phyloP scores from a whole-genome alignment of 345 rosid species.

The Syzygium oleosum region DNA sequence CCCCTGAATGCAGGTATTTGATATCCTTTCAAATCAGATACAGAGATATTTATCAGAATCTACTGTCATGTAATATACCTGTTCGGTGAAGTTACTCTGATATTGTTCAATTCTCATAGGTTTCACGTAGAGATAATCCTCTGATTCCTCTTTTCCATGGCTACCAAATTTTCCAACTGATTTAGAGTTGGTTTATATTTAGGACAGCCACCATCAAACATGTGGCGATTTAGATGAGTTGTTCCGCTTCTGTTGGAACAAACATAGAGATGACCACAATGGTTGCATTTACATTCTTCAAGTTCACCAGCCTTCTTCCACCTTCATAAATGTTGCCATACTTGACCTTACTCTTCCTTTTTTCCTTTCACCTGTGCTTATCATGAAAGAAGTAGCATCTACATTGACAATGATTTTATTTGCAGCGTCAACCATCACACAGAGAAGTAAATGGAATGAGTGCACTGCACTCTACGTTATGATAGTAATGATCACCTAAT shows the following conservation, averaged over 20 bases:
- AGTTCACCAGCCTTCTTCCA: conserved; percentile 1
- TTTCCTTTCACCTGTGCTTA: not conserved
- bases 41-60: not conserved
- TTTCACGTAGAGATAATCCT: not conserved
- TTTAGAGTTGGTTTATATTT: not conserved
- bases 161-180: not conserved
- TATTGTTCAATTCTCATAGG: not conserved
- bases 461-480: not conserved
- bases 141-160: not conserved
- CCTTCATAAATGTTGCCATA: not conserved
- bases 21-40: not conserved
- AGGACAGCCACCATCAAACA: not conserved
- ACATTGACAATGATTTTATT: too few relatives aligned
- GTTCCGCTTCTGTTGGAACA: conserved; percentile 4
- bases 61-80: not conserved
- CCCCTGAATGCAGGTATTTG: not conserved
- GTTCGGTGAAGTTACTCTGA: not conserved
- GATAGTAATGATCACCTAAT: not conserved
- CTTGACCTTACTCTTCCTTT: not conserved
- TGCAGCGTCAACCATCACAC: not conserved
- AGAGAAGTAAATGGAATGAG: not conserved
- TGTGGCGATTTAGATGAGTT: conserved; percentile 1
- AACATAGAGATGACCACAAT: conserved; percentile 5
- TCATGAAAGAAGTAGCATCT: not conserved
- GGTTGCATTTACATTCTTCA: conserved; percentile 1